Base-by-base conservation (phyloP, 306 rosid species). In the Glycine latifolia region DNA sequence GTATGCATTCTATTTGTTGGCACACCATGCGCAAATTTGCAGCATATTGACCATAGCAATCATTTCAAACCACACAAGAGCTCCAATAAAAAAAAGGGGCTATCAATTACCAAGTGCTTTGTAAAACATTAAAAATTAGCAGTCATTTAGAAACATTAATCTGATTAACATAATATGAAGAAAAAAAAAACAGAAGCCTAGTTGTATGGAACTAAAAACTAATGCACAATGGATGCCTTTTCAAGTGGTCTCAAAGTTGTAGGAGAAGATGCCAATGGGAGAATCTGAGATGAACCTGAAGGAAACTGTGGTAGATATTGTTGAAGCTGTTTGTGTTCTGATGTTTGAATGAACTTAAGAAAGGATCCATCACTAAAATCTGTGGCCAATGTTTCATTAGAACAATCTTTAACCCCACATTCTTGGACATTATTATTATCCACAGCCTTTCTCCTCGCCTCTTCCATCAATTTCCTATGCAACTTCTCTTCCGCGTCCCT, bases 401-500 rank as follows among this genome's bases (percentile, higher is more conserved):
- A 4, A 0, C 70, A 15, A 82, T 80, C 70, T 74, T 80, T 78
- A 71, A 65, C 69, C 68, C 31, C 84, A 77, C 52, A 80, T 39
- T 70, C 86, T 17, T 47, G 73, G 62, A 41, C 31, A 26, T 26
- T 26, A 26, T 26, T 26, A 26, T 26, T 26, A 26, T 26, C 31
- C 31, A 26, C 16, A 12, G 86, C 83, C 48, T 77, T 89, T 84
- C 67, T 89, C 86, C 67, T 76, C 46, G 89, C 91, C 84, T 92
- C 97, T 83, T 92, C 97, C 88, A 81, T 60, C 60, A 91, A 80
- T 81, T 90, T 90, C 56, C 86, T 87, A 10, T 87, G 85, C 78
- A 91, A 66, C 66, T 92, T 92, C 78, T 94, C 98, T 84, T 94
- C 98, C n/a, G 98, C 97, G 54, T 92, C 97, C 70, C 97, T 90